phyloP scores from a whole-genome alignment of 2,329 filamentous ascomycete genomes.

The Xylariales sp. region DNA sequence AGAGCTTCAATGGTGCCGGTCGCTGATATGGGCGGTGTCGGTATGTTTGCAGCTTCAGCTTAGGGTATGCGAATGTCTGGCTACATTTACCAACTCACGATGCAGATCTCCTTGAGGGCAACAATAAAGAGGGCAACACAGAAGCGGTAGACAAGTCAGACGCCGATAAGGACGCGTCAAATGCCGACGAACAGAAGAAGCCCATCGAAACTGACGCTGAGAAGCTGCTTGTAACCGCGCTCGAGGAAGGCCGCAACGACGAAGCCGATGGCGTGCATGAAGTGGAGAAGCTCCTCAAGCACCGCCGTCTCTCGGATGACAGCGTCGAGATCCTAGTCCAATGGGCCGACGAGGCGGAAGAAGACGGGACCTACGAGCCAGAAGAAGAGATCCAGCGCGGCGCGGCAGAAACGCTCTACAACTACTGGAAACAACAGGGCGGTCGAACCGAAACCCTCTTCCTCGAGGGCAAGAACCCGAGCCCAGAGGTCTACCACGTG shows the following conservation, averaged over 20 bases:
- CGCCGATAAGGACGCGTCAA: too few species aligned
- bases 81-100: not conserved
- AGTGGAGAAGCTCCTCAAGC: conserved; percentile 21
- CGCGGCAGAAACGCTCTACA: conserved; percentile 26
- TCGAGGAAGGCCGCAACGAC: not conserved
- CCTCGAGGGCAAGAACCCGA: conserved; percentile 16
- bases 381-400: conserved; percentile 30
- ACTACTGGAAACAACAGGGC: conserved; percentile 28
- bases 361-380: conserved; percentile 27
- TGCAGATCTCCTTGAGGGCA: not conserved
- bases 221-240: not conserved
- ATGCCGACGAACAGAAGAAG: too few species aligned
- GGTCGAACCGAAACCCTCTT: conserved; percentile 26
- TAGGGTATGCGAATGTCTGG: not conserved
- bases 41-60: conserved; percentile 12
- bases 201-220: not conserved
- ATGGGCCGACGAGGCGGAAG: conserved; percentile 22
- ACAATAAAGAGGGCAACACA: conserved; percentile 12
- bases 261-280: conserved; percentile 14
- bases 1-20: conserved; percentile 17
- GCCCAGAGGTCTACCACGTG: conserved; percentile 22
- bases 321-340: conserved; percentile 26
- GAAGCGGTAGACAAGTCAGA: conserved; percentile 14
- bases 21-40: conserved; percentile 23
- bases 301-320: conserved; percentile 17